Conservation (phyloP, 345 rosid species). For the Populus tremula region DNA sequence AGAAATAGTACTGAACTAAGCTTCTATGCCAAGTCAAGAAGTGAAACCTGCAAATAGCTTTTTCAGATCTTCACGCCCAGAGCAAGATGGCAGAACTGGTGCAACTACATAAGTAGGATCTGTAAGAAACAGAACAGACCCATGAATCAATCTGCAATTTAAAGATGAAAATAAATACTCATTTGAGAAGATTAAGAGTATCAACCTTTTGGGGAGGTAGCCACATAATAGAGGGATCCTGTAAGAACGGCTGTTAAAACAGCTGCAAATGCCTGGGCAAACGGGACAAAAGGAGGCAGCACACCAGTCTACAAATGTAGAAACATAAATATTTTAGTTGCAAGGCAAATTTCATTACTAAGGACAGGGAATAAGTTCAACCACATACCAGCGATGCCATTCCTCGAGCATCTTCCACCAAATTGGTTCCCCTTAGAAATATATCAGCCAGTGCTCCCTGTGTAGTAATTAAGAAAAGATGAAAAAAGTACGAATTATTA, state of each 20-base stretch:
- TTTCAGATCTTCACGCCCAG: slow-evolving; percentile 70
- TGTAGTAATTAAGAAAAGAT: neutral
- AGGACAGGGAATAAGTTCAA: neutral
- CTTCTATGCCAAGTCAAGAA: neutral
- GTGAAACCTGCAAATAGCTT: slow-evolving; percentile 78
- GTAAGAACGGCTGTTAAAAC: slow-evolving; percentile 86
- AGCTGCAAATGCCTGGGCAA: slow-evolving; percentile 97
- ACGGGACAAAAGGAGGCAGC: slow-evolving; percentile 91
- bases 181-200: neutral
- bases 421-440: slow-evolving; percentile 72
- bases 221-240: slow-evolving; percentile 80
- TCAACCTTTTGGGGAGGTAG: slow-evolving; percentile 90
- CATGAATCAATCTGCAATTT: neutral
- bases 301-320: slow-evolving; percentile 59
- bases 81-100: slow-evolving; percentile 65
- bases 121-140: slow-evolving; percentile 26
- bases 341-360: neutral
- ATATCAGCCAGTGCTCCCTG: slow-evolving; percentile 89
- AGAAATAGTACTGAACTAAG: neutral
- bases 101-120: slow-evolving; percentile 90
- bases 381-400: slow-evolving; percentile 72
- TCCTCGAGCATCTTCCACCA: slow-evolving; percentile 67
- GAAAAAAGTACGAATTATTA: neutral
- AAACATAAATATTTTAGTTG: slow-evolving; percentile 11
- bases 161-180: neutral